Conservation (phyloP, 345 rosid species). For the Mangifera indica region DNA sequence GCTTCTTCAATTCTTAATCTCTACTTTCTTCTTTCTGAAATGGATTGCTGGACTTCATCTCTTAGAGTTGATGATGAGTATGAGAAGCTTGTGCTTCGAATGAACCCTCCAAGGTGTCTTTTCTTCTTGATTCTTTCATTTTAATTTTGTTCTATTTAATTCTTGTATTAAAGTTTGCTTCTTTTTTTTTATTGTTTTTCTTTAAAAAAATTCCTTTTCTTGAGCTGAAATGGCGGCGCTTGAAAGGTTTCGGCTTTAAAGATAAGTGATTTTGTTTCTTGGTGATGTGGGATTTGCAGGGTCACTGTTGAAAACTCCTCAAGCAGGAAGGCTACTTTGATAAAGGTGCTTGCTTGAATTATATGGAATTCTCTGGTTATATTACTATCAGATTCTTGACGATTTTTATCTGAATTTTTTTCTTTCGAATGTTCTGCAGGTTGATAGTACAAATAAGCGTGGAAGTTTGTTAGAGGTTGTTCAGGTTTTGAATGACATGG, state of each 20-base stretch:
- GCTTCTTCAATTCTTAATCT: not conserved
- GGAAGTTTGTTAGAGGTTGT: constrained; percentile 82
- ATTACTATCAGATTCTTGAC: constrained; percentile 5
- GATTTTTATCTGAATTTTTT: not conserved
- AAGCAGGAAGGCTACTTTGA: constrained; percentile 58
- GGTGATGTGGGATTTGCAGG: constrained; percentile 43
- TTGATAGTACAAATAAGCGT: constrained; percentile 73
- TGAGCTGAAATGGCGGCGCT: constrained; percentile 11
- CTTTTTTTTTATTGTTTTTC: constrained; percentile 6
- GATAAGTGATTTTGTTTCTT: constrained; percentile 15
- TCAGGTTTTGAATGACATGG: constrained; percentile 78
- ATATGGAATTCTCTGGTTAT: constrained; percentile 12
- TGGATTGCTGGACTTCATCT: constrained; percentile 68
- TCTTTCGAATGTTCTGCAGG: constrained; percentile 35
- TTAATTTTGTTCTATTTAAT: constrained; percentile 9
- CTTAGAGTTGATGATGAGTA: constrained; percentile 58
- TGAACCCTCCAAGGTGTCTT: constrained; percentile 76
- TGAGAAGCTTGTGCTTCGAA: constrained; percentile 67
- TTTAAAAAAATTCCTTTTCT: constrained; percentile 15
- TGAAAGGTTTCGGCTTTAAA: constrained; percentile 18
- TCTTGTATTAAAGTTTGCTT: constrained; percentile 18
- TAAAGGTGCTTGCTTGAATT: constrained; percentile 48
- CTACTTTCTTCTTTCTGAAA: constrained; percentile 14
- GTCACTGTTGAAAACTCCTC: constrained; percentile 65
- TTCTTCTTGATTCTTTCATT: not conserved